Evolutionary conservation across 192 early-diverging fungal genomes (phyloP), one percentile per base, ranked within the genome.

Genomic region (Rhizophagus sp.): DNA sequence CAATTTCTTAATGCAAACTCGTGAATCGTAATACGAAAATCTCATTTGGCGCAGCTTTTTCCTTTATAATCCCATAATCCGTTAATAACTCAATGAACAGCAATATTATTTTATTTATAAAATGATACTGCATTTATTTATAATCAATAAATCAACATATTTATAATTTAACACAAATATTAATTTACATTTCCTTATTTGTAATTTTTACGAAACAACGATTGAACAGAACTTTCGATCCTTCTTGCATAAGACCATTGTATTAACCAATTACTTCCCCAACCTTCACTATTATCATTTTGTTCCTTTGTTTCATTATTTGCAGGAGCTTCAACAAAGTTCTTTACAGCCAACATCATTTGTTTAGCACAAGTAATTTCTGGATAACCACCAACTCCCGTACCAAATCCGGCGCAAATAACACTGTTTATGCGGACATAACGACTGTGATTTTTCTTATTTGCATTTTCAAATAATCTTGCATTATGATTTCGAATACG

Each of bases 341-440:
- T 10, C 15, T 81, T 76, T 24, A 74, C 7, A 7, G 80, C 80
- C 39, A 81, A 76, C n/a, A 62, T 33, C 80, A 81, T 81, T 27
- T 81, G 80, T 57, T 50, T 65, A 15, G 80, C 80, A 77, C 80
- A 81, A 30, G 4, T 17, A 34, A 77, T 27, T 61, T 33, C 71
- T 5, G 80, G 19, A 19, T 76, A 69, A 22, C 24, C 36, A 13
- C 80, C 80, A 57, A 75, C 80, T 27, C 80, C 80, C 0, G 80
- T 77, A 4, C 80, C 80, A 74, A 81, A 76, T n/a, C 80, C 80
- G 2, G 75, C 64, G 49, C 73, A 76, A 13, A 81, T 10, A 66
- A 81, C 41, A 47, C 36, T 66, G 62, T 74, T 76, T 50, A 81
- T 81, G 27, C 80, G 49, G 4, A 36, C 36, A 36, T 36, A 4